phyloP scores from a whole-genome alignment of 1,284 basidiomycete species.

The Apiotrichum veenhuisii region DNA sequence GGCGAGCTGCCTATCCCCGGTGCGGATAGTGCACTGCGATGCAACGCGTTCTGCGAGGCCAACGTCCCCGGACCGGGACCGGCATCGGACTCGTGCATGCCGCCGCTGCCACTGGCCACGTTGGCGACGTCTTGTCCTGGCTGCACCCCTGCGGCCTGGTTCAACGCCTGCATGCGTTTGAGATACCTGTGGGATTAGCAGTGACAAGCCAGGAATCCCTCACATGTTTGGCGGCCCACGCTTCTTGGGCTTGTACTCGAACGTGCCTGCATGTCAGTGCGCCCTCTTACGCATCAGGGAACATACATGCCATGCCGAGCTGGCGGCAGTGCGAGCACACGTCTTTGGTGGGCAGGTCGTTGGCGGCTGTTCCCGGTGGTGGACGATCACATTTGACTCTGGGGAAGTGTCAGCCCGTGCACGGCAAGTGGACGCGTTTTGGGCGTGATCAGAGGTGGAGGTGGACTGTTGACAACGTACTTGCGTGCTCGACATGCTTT shows the following conservation, averaged over 20 bases:
- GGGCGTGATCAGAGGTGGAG: background rate
- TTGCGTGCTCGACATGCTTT: conserved; percentile 45
- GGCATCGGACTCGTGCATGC: background rate
- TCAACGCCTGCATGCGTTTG: conserved; percentile 23
- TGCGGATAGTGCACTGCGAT: conserved; percentile 8
- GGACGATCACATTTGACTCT: conserved; percentile 47
- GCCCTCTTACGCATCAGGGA: background rate
- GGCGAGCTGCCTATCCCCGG: conserved; percentile 8
- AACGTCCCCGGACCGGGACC: conserved; percentile 23
- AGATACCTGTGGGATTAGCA: conserved; percentile 17
- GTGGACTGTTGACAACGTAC: conserved; percentile 24
- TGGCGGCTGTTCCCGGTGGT: conserved; percentile 25
- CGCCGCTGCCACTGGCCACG: background rate
- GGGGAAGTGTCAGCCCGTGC: conserved; percentile 6
- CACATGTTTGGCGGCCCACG: conserved; percentile 83
- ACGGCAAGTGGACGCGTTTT: background rate
- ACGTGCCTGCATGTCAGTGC: conserved; percentile 55
- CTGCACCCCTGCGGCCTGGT: conserved; percentile 4
- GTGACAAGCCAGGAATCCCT: conserved; percentile 36
- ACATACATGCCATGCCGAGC: conserved; percentile 66
- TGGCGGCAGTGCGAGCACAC: conserved; percentile 63
- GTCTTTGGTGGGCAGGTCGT: conserved; percentile 23
- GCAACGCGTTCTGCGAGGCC: conserved; percentile 20
- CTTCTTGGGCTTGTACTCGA: conserved; percentile 87
- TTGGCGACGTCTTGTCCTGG: background rate